phyloP scores from a whole-genome alignment of 257 asterid species.

The Cordia subcordata region DNA sequence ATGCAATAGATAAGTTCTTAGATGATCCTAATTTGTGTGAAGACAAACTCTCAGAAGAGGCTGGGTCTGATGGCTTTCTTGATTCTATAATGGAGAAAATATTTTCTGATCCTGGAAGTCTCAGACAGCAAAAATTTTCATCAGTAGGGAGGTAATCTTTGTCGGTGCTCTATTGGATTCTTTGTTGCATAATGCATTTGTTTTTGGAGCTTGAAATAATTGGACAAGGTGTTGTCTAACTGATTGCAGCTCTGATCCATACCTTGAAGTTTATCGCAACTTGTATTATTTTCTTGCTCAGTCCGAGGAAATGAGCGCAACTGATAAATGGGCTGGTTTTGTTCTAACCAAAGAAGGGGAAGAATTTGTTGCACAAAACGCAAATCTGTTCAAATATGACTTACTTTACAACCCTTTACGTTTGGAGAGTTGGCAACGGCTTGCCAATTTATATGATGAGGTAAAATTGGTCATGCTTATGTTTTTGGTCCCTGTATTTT shows the following conservation, averaged over 20 bases:
- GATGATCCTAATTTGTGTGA: slow-evolving; percentile 85
- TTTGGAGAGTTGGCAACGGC: slow-evolving; percentile 97
- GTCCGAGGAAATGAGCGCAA: slow-evolving; percentile 90
- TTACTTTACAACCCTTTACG: slow-evolving; percentile 81
- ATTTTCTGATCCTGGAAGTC: slow-evolving; percentile 52
- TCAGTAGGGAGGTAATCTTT: slow-evolving; percentile 51
- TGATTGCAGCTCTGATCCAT: slow-evolving; percentile 79
- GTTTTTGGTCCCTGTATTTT: slow-evolving; percentile 13
- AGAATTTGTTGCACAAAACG: slow-evolving; percentile 77
- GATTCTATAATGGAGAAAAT: slow-evolving; percentile 56
- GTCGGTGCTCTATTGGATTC: background rate
- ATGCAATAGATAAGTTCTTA: slow-evolving; percentile 87
- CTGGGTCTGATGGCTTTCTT: slow-evolving; percentile 72
- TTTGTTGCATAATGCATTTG: slow-evolving; percentile 2
- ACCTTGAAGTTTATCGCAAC: slow-evolving; percentile 79
- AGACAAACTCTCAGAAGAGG: slow-evolving; percentile 78
- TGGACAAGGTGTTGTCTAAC: slow-evolving; percentile 4
- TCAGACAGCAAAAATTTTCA: slow-evolving; percentile 43
- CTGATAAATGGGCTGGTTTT: slow-evolving; percentile 99
- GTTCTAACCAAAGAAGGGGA: slow-evolving; percentile 94
- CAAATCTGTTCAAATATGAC: slow-evolving; percentile 92
- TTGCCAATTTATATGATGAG: slow-evolving; percentile 94
- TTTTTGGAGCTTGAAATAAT: slow-evolving; percentile 10
- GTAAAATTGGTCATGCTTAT: slow-evolving; percentile 31
- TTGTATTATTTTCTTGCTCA: slow-evolving; percentile 83